Evolutionary conservation across 306 rosid species (phyloP), one percentile per base, ranked within the genome.

Genomic region (Vigna hirtella): DNA sequence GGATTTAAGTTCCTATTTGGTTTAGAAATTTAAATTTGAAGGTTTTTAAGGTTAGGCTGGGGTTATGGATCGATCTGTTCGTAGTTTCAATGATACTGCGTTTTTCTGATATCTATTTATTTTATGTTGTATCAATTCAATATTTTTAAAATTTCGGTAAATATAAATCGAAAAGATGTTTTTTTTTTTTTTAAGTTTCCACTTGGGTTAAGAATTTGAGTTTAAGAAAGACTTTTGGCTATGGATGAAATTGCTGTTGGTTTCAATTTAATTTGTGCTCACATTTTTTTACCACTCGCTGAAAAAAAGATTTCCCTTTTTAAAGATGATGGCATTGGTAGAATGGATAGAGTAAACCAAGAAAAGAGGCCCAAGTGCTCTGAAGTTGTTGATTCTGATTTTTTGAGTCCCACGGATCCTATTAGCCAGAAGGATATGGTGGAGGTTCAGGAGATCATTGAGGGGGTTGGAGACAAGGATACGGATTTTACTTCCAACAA

Each of bases 301-400:
- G 11, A 40, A 42, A 52, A 55, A 53, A 18, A 6, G 7, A 75
- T 61, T 50, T 2, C 12, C 59, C 18, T 73, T 26, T 64, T 80
- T 75, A 66, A 79, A 89, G 93, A 76, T 66, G 22, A 77, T 77
- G 83, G 71, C 80, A 47, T 17, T 53, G 68, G 13, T 42, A 42
- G 36, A 81, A 34, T 63, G 85, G 78, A 18, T 78, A 82, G 49
- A 78, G 79, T 66, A 65, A 84, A 61, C 56, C 36, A 22, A 69
- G 85, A 77, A 77, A 77, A 40, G 74, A 85, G 38, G 32, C 38
- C 38, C 16, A 72, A 61, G 66, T 50, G 20, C 67, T 65, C 59
- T 30, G 62, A 71, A 62, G n/a, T 50, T 52, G 74, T 17, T 49
- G 73, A 48, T 77, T 76, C 70, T 42, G 67, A 40, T 59, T 48